These are phyloP conservation scores for Sporopachydermia quercuum DNA, from an alignment of 805 yeast species.

Conservation along the genomic window DNA sequence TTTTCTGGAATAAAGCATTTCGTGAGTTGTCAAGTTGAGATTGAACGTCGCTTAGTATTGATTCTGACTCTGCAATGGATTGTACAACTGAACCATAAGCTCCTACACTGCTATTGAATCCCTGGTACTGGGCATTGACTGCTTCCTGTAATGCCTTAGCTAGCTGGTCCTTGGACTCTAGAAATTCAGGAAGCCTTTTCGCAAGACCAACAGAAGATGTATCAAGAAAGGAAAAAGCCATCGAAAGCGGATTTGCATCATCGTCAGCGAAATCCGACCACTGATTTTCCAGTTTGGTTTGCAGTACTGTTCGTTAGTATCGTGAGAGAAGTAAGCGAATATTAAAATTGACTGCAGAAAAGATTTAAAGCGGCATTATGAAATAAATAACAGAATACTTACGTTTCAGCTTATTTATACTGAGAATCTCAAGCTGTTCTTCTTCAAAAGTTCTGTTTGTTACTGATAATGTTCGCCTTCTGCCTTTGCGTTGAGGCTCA, in stretches of 20 bases:
- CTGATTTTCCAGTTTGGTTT: conserved; percentile 16
- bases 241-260: conserved; percentile 68
- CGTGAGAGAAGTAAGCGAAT: neutral
- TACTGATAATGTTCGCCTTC: neutral
- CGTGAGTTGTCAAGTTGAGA: conserved; percentile 33
- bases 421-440: neutral
- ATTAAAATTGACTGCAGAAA: no score
- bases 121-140: conserved; percentile 70
- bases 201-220: conserved; percentile 87
- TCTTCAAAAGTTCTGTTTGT: neutral
- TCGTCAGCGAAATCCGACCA: conserved; percentile 36
- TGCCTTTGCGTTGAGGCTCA: neutral
- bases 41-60: conserved; percentile 33
- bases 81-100: conserved; percentile 61
- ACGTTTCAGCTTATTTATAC: neutral
- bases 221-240: conserved; percentile 72
- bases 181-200: conserved; percentile 52
- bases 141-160: conserved; percentile 45
- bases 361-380: no score
- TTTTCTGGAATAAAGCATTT: conserved; percentile 34
- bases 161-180: conserved; percentile 40
- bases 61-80: conserved; percentile 51
- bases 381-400: neutral
- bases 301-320: neutral
- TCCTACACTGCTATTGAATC: conserved; percentile 75